Base-by-base conservation (phyloP, 139 green algal genomes). In the Gonium pectorale region DNA sequence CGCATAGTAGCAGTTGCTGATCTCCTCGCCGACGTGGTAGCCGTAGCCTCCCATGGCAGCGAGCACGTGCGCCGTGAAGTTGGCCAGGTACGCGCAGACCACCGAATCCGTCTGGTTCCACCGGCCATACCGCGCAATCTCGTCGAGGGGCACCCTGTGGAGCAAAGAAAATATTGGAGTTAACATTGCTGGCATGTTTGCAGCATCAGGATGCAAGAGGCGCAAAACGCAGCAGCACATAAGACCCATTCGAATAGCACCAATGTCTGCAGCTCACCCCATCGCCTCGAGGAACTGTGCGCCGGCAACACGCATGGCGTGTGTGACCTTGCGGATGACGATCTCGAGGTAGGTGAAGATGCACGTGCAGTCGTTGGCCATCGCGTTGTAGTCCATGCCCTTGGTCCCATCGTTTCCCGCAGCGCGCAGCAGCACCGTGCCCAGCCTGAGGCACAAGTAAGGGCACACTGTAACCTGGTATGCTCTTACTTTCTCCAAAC, bases 271-370 rank as follows among this genome's bases (percentile, higher is more conserved):
- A 15, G 29, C 59, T 38, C 31, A 71, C 64, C 64, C 64, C 19
- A 33, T 17, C 4, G 2, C 21, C 64, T 49, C 64, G 13, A 71
- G 37, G 17, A 19, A 49, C 64, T 71, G 64, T 2, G 64, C 15
- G 15, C 37, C 64, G 8, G 19, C 64, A 31, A 71, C 37, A 51
- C 64, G 64, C 64, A 71, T 71, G 64, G 64, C 64, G 37, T 71
- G 64, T 22, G 64, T 71, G 37, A 71, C 64, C 17, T 71, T 71
- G 37, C 64, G 64, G 37, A 71, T 71, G 37, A 33, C 31, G 64
- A 71, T 71, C 37, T 17, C 21, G 37, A 49, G 19, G 21, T 24
- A 9, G 2, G 5, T 22, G 37, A 71, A 71, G 37, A 71, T 31
- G 37, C 19, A 5, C 37, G 15, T 71, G 64, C 4, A 21, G 3